Conservation (phyloP, 2,329 filamentous ascomycete species). For the Neopestalotiopsis rosae region DNA sequence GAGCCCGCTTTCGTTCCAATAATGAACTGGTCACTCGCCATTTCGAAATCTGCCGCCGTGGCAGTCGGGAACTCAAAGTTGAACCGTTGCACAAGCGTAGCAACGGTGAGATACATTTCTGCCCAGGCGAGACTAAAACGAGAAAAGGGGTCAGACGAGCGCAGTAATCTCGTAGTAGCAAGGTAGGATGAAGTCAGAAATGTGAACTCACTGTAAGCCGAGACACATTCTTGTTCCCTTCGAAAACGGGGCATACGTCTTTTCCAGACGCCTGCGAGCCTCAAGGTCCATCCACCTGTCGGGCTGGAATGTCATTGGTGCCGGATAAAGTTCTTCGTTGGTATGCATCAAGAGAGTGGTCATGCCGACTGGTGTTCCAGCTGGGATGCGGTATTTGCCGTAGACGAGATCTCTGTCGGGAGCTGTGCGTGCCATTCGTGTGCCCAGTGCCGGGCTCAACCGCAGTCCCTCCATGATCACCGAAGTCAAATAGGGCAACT, state of each 20-base stretch:
- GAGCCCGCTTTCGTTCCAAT: conserved; percentile 8
- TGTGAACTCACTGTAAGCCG: conserved; percentile 13
- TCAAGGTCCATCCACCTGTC: conserved; percentile 30
- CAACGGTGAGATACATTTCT: conserved; percentile 28
- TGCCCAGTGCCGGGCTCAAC: conserved; percentile 46
- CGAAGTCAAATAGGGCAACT: conserved; percentile 48
- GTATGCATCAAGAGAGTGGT: conserved; percentile 32
- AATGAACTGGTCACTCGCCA: conserved; percentile 1
- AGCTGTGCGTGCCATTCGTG: conserved; percentile 48
- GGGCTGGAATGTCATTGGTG: conserved; percentile 31
- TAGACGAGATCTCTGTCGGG: conserved; percentile 36
- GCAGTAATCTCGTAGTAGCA: no score
- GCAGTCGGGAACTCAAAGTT: conserved; percentile 23
- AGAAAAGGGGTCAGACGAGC: neutral
- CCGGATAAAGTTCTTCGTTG: conserved; percentile 31
- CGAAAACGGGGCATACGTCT: conserved; percentile 11
- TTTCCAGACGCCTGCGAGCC: neutral
- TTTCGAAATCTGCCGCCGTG: neutral
- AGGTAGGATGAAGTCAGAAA: no score
- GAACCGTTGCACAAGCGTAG: conserved; percentile 22
- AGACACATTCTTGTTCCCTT: conserved; percentile 15
- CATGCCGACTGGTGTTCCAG: conserved; percentile 37
- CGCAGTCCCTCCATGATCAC: conserved; percentile 52
- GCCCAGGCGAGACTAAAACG: conserved; percentile 28
- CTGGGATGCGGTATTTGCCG: conserved; percentile 31